Evolutionary conservation across 2,329 filamentous ascomycete species (phyloP).

Genomic region (Cladosporium sp.): DNA sequence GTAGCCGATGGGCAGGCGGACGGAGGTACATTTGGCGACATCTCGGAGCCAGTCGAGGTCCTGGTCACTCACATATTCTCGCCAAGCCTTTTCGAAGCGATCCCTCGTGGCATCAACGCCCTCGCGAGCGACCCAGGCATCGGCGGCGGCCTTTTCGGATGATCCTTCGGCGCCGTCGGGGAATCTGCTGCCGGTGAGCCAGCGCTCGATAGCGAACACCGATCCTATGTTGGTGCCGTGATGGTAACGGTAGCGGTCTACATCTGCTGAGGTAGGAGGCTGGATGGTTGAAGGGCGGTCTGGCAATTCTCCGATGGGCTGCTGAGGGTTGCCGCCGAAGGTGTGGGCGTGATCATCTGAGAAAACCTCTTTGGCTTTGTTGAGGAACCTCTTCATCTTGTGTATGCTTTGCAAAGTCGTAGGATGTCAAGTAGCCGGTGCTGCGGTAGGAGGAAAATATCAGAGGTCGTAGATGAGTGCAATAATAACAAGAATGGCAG

Average conservation of each 20-base stretch:
- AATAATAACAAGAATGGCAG: background rate
- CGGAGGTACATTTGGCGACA: constrained; percentile 55
- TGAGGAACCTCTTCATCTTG: constrained; percentile 41
- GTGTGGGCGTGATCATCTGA: constrained; percentile 26
- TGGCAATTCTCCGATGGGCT: constrained; percentile 24
- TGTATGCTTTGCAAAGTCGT: background rate
- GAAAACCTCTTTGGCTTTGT: constrained; percentile 39
- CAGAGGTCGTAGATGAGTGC: background rate
- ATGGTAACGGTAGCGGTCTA: constrained; percentile 59
- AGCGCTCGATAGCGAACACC: constrained; percentile 61
- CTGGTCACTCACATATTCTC: constrained; percentile 49
- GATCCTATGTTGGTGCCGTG: constrained; percentile 61
- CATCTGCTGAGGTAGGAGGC: constrained; percentile 41
- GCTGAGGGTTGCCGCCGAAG: constrained; percentile 23
- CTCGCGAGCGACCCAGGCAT: constrained; percentile 46
- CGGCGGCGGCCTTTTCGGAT: constrained; percentile 56
- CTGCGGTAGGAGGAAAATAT: background rate
- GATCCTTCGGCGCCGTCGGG: constrained; percentile 43
- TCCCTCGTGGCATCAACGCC: constrained; percentile 51
- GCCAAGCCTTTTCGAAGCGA: constrained; percentile 58
- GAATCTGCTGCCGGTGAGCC: constrained; percentile 56
- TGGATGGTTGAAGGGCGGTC: constrained; percentile 36
- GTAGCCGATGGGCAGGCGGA: constrained; percentile 62
- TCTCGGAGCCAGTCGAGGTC: constrained; percentile 56
- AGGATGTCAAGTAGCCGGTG: background rate